Conservation (phyloP, 2,329 filamentous ascomycete genomes). For the Alternaria incomplexa region DNA sequence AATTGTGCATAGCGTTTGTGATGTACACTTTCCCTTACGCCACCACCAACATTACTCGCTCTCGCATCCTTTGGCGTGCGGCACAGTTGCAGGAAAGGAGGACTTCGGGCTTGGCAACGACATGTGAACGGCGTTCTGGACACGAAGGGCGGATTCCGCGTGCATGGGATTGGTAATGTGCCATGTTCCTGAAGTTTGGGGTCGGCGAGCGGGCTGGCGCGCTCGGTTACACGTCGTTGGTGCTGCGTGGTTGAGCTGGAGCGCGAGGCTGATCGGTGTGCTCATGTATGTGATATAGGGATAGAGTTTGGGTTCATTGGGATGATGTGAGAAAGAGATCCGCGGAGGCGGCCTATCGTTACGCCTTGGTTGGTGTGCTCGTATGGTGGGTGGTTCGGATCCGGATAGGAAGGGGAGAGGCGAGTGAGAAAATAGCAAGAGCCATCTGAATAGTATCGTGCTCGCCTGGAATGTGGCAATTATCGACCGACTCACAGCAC, state of each 20-base stretch:
- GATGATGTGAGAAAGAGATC: neutral
- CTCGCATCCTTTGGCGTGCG: neutral
- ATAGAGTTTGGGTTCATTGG: neutral
- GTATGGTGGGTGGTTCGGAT: neutral
- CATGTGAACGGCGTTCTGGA: neutral
- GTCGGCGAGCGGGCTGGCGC: neutral
- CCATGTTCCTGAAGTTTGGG: neutral
- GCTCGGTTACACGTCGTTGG: neutral
- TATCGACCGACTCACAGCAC: neutral
- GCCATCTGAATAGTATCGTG: neutral
- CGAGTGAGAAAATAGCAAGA: neutral
- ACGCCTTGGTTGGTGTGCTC: neutral
- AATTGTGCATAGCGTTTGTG: neutral
- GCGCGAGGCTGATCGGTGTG: neutral
- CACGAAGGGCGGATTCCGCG: neutral
- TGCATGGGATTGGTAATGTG: neutral
- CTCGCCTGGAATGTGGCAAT: neutral
- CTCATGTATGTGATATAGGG: neutral
- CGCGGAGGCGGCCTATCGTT: neutral
- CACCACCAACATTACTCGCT: neutral
- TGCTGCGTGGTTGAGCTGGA: neutral
- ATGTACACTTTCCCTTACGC: neutral
- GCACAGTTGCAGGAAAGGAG: neutral
- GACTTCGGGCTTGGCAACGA: neutral
- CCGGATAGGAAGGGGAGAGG: neutral